Evolutionary conservation across 1,284 basidiomycete genomes (phyloP).

Genomic region (Apiotrichum brassicae): DNA sequence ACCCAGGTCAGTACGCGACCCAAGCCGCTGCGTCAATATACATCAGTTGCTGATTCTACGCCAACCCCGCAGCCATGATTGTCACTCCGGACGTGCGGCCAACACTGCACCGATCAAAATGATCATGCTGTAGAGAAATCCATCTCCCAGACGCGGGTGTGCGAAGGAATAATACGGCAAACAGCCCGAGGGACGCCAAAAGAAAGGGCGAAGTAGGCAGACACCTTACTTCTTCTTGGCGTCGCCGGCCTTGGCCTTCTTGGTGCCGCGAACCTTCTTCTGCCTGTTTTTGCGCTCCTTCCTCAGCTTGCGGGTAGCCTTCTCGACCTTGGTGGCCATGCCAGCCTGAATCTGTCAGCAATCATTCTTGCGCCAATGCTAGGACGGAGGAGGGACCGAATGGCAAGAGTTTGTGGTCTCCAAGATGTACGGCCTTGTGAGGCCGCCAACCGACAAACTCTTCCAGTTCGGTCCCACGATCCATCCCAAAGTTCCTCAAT

Average conservation of each 20-base stretch:
- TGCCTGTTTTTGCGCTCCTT: slow-evolving; percentile 99
- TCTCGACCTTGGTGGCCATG: slow-evolving; percentile 75
- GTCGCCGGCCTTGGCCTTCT: slow-evolving; percentile 10
- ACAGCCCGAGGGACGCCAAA: slow-evolving; percentile 3
- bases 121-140: slow-evolving; percentile 1
- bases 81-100: too few relatives aligned
- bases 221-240: slow-evolving; percentile 19
- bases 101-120: too few relatives aligned
- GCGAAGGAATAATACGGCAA: slow-evolving; percentile 2
- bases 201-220: neutral
- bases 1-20: too few relatives aligned
- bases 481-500: neutral
- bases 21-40: too few relatives aligned
- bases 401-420: too few relatives aligned
- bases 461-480: neutral
- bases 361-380: too few relatives aligned
- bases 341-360: slow-evolving; percentile 47
- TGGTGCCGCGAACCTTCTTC: slow-evolving; percentile 60
- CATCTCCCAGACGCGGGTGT: slow-evolving; percentile 3
- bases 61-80: neutral
- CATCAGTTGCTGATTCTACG: too few relatives aligned
- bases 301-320: slow-evolving; percentile 88
- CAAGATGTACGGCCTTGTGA: too few relatives aligned
- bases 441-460: neutral
- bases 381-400: too few relatives aligned